Evolutionary conservation across 306 rosid genomes (phyloP), one percentile per base, ranked within the genome.

Genomic region (Malus fusca): DNA sequence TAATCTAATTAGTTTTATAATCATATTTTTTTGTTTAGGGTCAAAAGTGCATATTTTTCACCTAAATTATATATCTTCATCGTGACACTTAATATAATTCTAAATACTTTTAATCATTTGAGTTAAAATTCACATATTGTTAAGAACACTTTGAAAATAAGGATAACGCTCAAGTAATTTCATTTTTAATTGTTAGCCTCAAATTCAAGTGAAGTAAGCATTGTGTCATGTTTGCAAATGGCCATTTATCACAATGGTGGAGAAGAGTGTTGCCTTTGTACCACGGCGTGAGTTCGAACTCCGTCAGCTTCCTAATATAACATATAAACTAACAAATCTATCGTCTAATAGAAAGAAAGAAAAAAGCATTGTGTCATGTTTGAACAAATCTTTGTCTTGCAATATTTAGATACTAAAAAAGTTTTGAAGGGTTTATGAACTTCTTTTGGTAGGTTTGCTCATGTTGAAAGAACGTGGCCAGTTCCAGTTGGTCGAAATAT

Each of bases 381-480:
- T 63, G 68, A 30, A 63, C 68, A 15, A 63, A 35, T 30, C 68
- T 63, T 7, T 30, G 42, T 23, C 12, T 30, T 35, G 42, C 25
- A 2, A 8, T 18, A 30, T 63, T 62, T 28, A 17, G 67, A 3
- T 62, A 30, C 40, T 60, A 6, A 12, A 60, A 25, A 60, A 60
- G 66, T 60, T 35, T 23, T 60, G 8, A 25, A 60, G 33, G 35
- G 17, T 11, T 4, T 60, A 11, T 13, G 11, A 2, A 60, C 14
- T 4, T 71, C 21, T 13, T 18, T 55, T 9, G 19, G 42, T 4
- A 15, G 18, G 3, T 17, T 53, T 10, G 58, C 52, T 26, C 66
- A 11, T 12, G 31, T 73, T 63, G 60, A 72, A 72, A 72, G 60
- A 52, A 72, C 56, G 44, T 72, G 77, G 59, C 56, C 58, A 12